phyloP scores from a whole-genome alignment of 148 eudicot species.

The Polygonum aviculare region DNA sequence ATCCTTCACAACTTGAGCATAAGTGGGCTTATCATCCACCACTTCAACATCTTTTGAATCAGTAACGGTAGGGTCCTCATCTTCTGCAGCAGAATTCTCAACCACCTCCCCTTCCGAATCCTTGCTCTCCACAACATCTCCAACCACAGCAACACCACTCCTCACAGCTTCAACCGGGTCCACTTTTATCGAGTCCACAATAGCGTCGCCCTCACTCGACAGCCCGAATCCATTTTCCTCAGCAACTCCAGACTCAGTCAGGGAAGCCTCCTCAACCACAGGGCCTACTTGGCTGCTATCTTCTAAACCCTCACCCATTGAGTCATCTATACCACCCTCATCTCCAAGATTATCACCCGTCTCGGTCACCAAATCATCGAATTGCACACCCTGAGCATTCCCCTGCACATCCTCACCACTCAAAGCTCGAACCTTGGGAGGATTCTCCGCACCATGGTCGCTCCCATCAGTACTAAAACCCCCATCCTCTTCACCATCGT shows the following conservation, averaged over 20 bases:
- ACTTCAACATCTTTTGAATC: background rate
- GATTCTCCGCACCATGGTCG: conserved; percentile 11
- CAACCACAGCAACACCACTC: conserved; percentile 26
- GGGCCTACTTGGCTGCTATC: conserved; percentile 17
- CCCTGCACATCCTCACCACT: background rate
- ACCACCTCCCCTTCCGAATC: conserved; percentile 9
- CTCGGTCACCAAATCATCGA: conserved; percentile 9
- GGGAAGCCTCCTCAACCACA: background rate
- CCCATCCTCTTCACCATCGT: conserved; percentile 17
- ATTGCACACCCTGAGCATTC: background rate
- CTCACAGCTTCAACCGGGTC: conserved; percentile 25
- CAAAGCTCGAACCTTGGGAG: conserved; percentile 22
- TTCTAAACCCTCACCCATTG: conserved; percentile 13
- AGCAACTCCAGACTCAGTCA: conserved; percentile 1
- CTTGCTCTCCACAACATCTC: conserved; percentile 17
- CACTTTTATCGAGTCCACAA: conserved; percentile 25
- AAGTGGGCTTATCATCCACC: background rate
- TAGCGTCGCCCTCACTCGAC: conserved; percentile 23
- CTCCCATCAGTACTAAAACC: conserved; percentile 4
- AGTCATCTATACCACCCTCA: conserved; percentile 10
- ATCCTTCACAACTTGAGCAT: background rate
- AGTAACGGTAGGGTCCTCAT: background rate
- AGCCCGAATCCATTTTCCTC: conserved; percentile 18
- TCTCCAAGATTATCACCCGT: conserved; percentile 13
- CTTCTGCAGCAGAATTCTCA: background rate